These are phyloP conservation scores for Aspergillus sp. DNA, from an alignment of 2,329 filamentous ascomycete genomes.

Conservation along the genomic window DNA sequence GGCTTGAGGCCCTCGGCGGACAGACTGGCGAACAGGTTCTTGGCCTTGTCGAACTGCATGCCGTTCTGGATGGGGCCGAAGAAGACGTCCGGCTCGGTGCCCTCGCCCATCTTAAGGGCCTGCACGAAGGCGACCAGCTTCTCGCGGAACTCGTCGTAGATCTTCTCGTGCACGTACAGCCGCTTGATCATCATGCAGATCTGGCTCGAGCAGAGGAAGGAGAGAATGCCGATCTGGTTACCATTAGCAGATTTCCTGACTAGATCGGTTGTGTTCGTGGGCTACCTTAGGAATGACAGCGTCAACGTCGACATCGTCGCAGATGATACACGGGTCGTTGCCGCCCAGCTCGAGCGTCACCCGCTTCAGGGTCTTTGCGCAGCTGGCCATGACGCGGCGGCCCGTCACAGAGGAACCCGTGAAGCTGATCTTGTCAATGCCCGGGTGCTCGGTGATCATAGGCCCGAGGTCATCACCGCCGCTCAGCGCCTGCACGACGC, in stretches of 20 bases:
- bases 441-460: slow-evolving; percentile 52
- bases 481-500: slow-evolving; percentile 56
- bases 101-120: slow-evolving; percentile 36
- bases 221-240: slow-evolving; percentile 43
- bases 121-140: slow-evolving; percentile 48
- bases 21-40: slow-evolving; percentile 55
- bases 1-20: slow-evolving; percentile 53
- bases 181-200: slow-evolving; percentile 58
- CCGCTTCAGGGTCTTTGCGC: slow-evolving; percentile 52
- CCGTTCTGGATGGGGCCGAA: slow-evolving; percentile 63
- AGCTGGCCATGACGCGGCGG: slow-evolving; percentile 50
- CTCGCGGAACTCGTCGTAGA: slow-evolving; percentile 56
- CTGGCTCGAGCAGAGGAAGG: slow-evolving; percentile 55
- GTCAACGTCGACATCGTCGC: slow-evolving; percentile 51
- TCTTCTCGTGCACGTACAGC: slow-evolving; percentile 59
- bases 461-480: slow-evolving; percentile 56
- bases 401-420: slow-evolving; percentile 55
- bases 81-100: slow-evolving; percentile 43
- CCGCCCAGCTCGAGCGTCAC: slow-evolving; percentile 55
- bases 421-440: slow-evolving; percentile 58
- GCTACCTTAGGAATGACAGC: slow-evolving; percentile 39
- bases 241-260: too few relatives aligned
- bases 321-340: slow-evolving; percentile 56
- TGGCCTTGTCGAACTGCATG: slow-evolving; percentile 63
- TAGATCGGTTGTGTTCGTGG: neutral